phyloP scores from a whole-genome alignment of 2,329 filamentous ascomycete genomes.

The Zymoseptoria brevis region DNA sequence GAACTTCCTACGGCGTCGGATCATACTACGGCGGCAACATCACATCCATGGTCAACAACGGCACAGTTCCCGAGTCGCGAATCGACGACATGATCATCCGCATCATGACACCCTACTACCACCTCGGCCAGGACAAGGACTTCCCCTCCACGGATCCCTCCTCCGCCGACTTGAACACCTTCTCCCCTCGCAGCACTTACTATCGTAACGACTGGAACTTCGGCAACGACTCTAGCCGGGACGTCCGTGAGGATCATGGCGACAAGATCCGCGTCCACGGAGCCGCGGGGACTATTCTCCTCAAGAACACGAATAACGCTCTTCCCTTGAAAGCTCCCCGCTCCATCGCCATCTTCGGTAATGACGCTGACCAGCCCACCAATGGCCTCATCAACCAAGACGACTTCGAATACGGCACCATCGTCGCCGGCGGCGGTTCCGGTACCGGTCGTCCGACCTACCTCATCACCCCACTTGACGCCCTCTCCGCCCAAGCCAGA shows the following conservation, averaged over 20 bases:
- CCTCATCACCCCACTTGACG: constrained; percentile 31
- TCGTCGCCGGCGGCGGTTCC: constrained; percentile 31
- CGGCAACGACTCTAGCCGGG: constrained; percentile 57
- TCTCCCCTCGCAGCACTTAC: constrained; percentile 38
- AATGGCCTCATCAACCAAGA: constrained; percentile 33
- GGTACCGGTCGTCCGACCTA: constrained; percentile 30
- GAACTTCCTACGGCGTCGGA: constrained; percentile 7
- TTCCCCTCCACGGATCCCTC: constrained; percentile 51
- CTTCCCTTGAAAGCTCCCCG: constrained; percentile 46
- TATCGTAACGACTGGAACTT: constrained; percentile 63
- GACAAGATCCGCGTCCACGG: constrained; percentile 30
- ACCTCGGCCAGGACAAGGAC: constrained; percentile 55
- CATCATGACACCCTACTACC: constrained; percentile 44
- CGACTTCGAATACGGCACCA: constrained; percentile 33
- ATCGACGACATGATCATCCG: constrained; percentile 50
- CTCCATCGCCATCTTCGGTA: constrained; percentile 41
- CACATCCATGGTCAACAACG: constrained; percentile 45
- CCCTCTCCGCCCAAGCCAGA: constrained; percentile 24
- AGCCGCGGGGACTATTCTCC: constrained; percentile 32
- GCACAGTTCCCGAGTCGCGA: constrained; percentile 43
- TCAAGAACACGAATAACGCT: constrained; percentile 43
- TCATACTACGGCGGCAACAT: constrained; percentile 23
- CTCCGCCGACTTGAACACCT: constrained; percentile 44
- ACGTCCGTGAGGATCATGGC: constrained; percentile 28
- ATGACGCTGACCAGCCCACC: constrained; percentile 40